Conservation (phyloP, 75 land plant genomes). For the Pinus albicaulis region DNA sequence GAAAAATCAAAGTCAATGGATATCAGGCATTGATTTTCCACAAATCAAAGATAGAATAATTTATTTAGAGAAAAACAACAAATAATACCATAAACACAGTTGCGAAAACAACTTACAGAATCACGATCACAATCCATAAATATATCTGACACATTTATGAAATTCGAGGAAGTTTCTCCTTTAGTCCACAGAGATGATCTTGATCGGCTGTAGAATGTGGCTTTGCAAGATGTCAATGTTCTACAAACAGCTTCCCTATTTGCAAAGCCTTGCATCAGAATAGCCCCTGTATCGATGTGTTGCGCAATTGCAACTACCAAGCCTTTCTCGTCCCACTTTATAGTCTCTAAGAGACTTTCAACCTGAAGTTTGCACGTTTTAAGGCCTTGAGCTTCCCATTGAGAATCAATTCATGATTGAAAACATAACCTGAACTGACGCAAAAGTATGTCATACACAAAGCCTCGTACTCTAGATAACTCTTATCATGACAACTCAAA, state of each 20-base stretch:
- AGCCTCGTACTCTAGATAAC: not conserved
- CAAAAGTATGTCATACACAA: not conserved
- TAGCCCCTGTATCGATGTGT: slow-evolving; percentile 89
- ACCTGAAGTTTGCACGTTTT: slow-evolving; percentile 41
- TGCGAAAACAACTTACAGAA: slow-evolving; percentile 56
- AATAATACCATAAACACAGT: not conserved
- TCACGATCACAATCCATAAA: slow-evolving; percentile 96
- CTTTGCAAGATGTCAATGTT: slow-evolving; percentile 68
- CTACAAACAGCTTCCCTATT: slow-evolving; percentile 77
- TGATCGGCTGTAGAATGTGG: slow-evolving; percentile 92
- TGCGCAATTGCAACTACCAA: slow-evolving; percentile 95
- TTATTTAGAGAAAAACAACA: not conserved
- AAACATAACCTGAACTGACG: slow-evolving; percentile 9
- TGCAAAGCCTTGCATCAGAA: slow-evolving; percentile 98
- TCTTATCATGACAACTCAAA: not conserved
- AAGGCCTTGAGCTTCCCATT: slow-evolving; percentile 8
- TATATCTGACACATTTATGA: slow-evolving; percentile 82
- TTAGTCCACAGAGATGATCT: slow-evolving; percentile 85
- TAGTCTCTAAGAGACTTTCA: slow-evolving; percentile 55
- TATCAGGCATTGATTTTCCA: not conserved
- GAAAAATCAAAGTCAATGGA: not conserved
- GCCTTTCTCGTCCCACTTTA: slow-evolving; percentile 95
- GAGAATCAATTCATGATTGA: slow-evolving; percentile 11
- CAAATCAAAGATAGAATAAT: not conserved
- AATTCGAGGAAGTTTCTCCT: slow-evolving; percentile 94